A percentile compares a stretch with the other conserved stretches of the same genome.
Conservation (phyloP, 306 rosid genomes). For the Pyrus pyrifolia region DNA sequence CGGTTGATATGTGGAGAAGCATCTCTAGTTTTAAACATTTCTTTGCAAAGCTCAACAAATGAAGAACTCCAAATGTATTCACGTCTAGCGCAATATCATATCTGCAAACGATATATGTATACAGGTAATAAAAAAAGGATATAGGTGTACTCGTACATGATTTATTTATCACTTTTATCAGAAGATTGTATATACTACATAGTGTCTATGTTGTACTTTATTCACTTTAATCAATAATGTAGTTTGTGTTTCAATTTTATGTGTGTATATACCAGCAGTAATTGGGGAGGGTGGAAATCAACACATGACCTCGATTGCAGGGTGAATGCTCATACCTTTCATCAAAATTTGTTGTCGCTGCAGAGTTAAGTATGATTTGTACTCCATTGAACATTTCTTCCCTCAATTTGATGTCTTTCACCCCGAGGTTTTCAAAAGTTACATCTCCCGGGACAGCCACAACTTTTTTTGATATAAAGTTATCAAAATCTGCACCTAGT, state of each 20-base stretch:
- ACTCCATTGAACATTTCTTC: constrained; percentile 3
- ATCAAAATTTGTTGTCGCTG: constrained; percentile 28
- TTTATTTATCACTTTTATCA: background rate
- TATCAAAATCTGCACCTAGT: background rate
- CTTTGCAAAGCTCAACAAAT: constrained; percentile 15
- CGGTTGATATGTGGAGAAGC: constrained; percentile 36
- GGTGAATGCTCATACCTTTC: constrained; percentile 12
- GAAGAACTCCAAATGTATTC: constrained; percentile 24
- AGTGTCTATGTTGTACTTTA: background rate
- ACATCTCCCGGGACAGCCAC: constrained; percentile 23
- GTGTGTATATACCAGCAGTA: no score
- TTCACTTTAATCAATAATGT: no score
- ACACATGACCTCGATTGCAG: background rate
- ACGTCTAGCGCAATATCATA: constrained; percentile 23
- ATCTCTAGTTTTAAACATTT: constrained; percentile 12
- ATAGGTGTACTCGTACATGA: no score
- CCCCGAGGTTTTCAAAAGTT: constrained; percentile 12
- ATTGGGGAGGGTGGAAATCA: background rate
- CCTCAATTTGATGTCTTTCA: constrained; percentile 10
- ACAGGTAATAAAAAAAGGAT: background rate
- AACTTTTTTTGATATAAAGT: constrained; percentile 24
- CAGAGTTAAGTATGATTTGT: constrained; percentile 21
- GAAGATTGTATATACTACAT: background rate
- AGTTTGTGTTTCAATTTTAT: background rate
- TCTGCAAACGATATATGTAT: constrained; percentile 1